Evolutionary conservation across 2,329 filamentous ascomycete genomes (phyloP), one percentile per base, ranked within the genome.

Genomic region (Alternaria gansuensis): DNA sequence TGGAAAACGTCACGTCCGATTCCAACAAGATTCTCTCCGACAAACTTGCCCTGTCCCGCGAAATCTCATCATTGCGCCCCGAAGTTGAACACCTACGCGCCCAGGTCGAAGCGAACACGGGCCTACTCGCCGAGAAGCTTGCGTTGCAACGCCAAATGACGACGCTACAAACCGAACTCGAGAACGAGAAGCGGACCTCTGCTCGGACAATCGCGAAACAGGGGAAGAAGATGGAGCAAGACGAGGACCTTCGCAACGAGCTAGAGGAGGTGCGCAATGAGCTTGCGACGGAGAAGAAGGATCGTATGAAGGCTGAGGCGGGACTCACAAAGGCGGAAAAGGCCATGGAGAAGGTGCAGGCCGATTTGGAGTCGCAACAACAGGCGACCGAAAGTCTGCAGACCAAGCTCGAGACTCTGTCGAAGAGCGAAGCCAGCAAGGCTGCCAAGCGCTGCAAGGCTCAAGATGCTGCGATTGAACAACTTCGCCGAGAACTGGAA

Each of bases 101-200:
- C 6, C 87, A 90, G 72, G 82, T 81, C 21, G 77, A 80, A 31
- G 81, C 82, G 13, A 87, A 93, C 53, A 88, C 93, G 70, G 83
- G 85, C 2, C 80, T 91, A 10, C 81, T 96, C 14, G 83, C 89
- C 1, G 92, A 96, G 73, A 97, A 96, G 75, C 82, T 94, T 44
- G 84, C 89, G 2, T 79, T 97, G 13, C 89, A 95, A 72, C 88
- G 90, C 45, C 91, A 95, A 77, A 77, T 97, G 28, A 89, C 85
- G 70, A 87, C 89, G 2, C 77, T 93, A 2, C 90, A 96, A 75
- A 88, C 92, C 41, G 90, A 96, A 68, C 83, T 97, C 2, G 91
- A 93, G 64, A 91, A 90, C 65, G 91, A 95, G 74, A 94, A 88
- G 75, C 85, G 88, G n/a, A 84, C 87, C 3, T 82, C 85, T 8